Conservation (phyloP, 2,329 filamentous ascomycete genomes). For the Aspergillus phoenicis region DNA sequence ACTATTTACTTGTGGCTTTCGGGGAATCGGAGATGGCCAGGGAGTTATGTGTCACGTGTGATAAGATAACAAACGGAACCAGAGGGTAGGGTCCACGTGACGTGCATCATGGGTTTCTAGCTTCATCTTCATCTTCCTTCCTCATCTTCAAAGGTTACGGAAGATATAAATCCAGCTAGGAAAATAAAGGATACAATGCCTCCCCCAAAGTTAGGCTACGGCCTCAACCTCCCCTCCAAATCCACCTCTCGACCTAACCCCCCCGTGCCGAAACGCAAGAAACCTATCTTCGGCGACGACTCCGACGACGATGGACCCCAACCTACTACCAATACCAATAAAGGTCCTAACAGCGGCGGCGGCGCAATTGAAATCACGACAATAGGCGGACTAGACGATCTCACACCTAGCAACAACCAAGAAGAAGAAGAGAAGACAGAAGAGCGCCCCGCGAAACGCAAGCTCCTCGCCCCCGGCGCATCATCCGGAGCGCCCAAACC, state of each 20-base stretch:
- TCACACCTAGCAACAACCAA: constrained; percentile 21
- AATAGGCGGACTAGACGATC: constrained; percentile 39
- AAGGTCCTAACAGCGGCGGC: constrained; percentile 11
- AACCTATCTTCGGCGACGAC: constrained; percentile 48
- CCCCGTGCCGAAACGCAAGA: constrained; percentile 49
- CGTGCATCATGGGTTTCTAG: background rate
- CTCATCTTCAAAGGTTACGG: background rate
- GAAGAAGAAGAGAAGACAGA: constrained; percentile 6
- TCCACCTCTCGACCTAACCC: constrained; percentile 21
- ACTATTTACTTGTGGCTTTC: too few species aligned
- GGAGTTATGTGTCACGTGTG: constrained; percentile 11
- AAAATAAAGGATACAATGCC: constrained; percentile 19
- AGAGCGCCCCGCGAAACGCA: constrained; percentile 36
- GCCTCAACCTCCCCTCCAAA: constrained; percentile 49
- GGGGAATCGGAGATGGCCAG: too few species aligned
- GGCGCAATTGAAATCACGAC: constrained; percentile 40
- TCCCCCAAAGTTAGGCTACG: constrained; percentile 41
- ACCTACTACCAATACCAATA: constrained; percentile 13
- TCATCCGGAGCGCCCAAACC: constrained; percentile 18
- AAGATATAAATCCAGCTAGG: background rate
- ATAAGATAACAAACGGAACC: constrained; percentile 5
- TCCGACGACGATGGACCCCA: constrained; percentile 36
- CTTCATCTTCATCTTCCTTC: background rate
- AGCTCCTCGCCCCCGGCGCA: constrained; percentile 34
- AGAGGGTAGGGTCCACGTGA: background rate